These are phyloP conservation scores for Claviceps paspali DNA, from an alignment of 2,329 filamentous ascomycete genomes.

Conservation along the genomic window DNA sequence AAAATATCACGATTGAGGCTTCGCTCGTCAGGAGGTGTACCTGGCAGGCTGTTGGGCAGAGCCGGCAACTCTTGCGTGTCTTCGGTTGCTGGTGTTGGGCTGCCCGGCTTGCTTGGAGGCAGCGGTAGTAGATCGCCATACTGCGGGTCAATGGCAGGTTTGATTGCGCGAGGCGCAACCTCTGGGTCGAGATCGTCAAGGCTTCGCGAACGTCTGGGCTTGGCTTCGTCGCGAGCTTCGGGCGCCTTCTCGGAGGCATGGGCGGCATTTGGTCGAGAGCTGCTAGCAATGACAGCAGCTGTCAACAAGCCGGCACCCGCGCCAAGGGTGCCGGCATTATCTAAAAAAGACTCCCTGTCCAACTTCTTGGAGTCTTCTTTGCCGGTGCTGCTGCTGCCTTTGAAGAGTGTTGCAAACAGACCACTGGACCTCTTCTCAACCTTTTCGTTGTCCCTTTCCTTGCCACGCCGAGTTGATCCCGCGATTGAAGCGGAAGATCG, in stretches of 20 bases:
- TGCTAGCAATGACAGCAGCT: slow-evolving; percentile 24
- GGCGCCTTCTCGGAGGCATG: slow-evolving; percentile 26
- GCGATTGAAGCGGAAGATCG: slow-evolving; percentile 17
- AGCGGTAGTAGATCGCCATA: slow-evolving; percentile 50
- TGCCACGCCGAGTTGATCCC: slow-evolving; percentile 20
- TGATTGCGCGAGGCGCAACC: slow-evolving; percentile 40
- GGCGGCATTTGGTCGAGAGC: slow-evolving; percentile 30
- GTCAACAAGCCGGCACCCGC: slow-evolving; percentile 50
- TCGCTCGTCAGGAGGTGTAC: slow-evolving; percentile 36
- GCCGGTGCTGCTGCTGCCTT: slow-evolving; percentile 23
- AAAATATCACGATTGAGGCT: slow-evolving; percentile 23
- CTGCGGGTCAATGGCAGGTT: slow-evolving; percentile 50
- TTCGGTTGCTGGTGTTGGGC: slow-evolving; percentile 23
- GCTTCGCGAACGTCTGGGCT: slow-evolving; percentile 9
- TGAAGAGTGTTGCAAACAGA: slow-evolving; percentile 35
- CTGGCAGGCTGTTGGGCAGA: slow-evolving; percentile 45
- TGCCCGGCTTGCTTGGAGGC: slow-evolving; percentile 42
- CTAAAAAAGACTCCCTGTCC: slow-evolving; percentile 49
- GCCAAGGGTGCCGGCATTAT: slow-evolving; percentile 55
- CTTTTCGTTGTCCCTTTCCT: slow-evolving; percentile 20
- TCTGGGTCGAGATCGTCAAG: slow-evolving; percentile 37
- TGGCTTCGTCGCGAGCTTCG: slow-evolving; percentile 12
- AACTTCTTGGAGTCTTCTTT: slow-evolving; percentile 10
- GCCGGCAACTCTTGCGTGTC: slow-evolving; percentile 37
- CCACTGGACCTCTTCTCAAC: slow-evolving; percentile 23